phyloP scores from a whole-genome alignment of 805 yeast genomes.

The Kodamaea nitidulidarum region DNA sequence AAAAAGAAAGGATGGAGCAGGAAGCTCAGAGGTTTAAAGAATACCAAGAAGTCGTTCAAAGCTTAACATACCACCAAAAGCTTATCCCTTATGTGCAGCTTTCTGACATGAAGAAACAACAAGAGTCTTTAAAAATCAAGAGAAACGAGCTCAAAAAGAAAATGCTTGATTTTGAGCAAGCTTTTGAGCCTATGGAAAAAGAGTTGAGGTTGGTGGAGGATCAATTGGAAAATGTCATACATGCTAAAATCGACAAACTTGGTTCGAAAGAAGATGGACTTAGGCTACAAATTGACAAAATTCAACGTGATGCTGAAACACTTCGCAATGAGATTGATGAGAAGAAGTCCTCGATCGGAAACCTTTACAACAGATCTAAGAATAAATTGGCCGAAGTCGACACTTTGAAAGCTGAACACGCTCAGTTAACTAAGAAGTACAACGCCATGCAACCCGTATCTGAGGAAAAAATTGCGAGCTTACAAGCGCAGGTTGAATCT shows the following conservation, averaged over 20 bases:
- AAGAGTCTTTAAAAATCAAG: constrained; percentile 29
- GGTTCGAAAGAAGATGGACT: constrained; percentile 11
- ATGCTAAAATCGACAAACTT: background rate
- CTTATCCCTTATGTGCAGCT: constrained; percentile 39
- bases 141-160: constrained; percentile 34
- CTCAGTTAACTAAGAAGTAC: constrained; percentile 18
- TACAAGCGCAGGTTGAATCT: constrained; percentile 20
- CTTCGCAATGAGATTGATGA: constrained; percentile 19
- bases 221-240: background rate
- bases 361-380: constrained; percentile 10
- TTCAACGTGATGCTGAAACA: constrained; percentile 5
- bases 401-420: constrained; percentile 8
- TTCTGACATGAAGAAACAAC: constrained; percentile 33
- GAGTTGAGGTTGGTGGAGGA: constrained; percentile 6
- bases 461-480: constrained; percentile 19
- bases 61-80: constrained; percentile 33
- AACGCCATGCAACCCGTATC: constrained; percentile 25
- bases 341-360: constrained; percentile 12
- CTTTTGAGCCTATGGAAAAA: constrained; percentile 22
- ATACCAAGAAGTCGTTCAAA: constrained; percentile 42
- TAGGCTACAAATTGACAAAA: constrained; percentile 14
- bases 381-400: constrained; percentile 13
- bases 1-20: constrained; percentile 37
- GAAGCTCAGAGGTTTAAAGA: constrained; percentile 46
- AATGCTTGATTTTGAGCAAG: constrained; percentile 22